Evolutionary conservation across 495 filamentous ascomycete species (phyloP), one percentile per base, ranked within the genome.

Genomic region (Penicillium paradoxum): DNA sequence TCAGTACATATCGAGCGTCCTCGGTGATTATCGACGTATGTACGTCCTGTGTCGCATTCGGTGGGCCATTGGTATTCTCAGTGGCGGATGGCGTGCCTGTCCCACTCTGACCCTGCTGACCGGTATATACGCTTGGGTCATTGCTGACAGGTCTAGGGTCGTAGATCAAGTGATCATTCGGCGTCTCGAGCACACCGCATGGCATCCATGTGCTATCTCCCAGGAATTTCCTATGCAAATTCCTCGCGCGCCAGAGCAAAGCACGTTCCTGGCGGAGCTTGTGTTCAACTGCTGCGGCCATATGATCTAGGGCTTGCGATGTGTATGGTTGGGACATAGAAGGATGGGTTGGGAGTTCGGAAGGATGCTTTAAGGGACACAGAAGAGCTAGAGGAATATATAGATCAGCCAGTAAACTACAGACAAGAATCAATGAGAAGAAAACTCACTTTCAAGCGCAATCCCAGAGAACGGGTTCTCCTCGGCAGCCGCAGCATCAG

Each of bases 401-500:
- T 14, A 40, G 27, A 45, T 57, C 22, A 58, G 53, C 42, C 4
- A 33, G 9, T 7, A 36, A 37, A 1, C n/a, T 1, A 21, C 14
- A 32, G 15, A 25, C 21, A 24, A 8, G 36, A 15, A 42, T 2
- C 15, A 4, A 15, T 9, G 9, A 29, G 3, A 55, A 56, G 27
- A 56, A 38, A 11, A 77, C 86, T 29, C 68, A 97, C 91, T 78
- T 75, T 96, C 91, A 45, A 96, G 75, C 38, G 80, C 82, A 38
- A 97, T 82, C 15, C 86, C 86, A 21, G 84, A 79, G 57, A 95
- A 96, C 14, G 90, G 90, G 60, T 96, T 87, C 42, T 87, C 83
- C 58, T 91, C 90, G 40, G 85, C 82, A 6, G 80, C 85, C 17
- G 83, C 77, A 14, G 81, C 79, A 53, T 88, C 77, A 13, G 82